Evolutionary conservation across 495 filamentous ascomycete species (phyloP).

Genomic region (Aeminium ludgeri): DNA sequence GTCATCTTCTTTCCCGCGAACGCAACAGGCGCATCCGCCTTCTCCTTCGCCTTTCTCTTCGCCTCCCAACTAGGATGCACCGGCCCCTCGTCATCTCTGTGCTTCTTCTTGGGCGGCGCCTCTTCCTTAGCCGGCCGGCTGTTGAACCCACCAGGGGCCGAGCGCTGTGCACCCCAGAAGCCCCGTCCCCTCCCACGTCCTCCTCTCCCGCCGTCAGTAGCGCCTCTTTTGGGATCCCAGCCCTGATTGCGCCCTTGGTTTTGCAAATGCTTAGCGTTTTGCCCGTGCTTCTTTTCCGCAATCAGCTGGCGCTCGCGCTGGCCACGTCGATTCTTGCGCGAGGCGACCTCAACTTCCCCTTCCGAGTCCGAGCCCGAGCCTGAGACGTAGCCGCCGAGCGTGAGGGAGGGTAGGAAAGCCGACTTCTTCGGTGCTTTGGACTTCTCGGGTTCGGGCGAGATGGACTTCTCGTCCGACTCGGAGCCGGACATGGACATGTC

Average conservation of each 20-base stretch:
- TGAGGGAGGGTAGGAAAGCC: constrained; percentile 72
- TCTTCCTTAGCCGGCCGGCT: neutral
- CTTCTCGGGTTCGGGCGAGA: constrained; percentile 19
- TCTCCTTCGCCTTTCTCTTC: constrained; percentile 68
- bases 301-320: constrained; percentile 72
- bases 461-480: neutral
- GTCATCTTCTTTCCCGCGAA: constrained; percentile 81
- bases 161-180: too few relatives aligned
- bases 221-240: constrained; percentile 36
- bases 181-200: too few relatives aligned
- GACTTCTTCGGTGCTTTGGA: constrained; percentile 31
- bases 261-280: constrained; percentile 54
- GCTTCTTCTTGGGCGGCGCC: constrained; percentile 5
- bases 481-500: constrained; percentile 20
- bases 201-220: constrained; percentile 23
- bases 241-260: constrained; percentile 27
- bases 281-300: constrained; percentile 84
- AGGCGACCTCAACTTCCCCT: constrained; percentile 27
- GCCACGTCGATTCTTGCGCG: constrained; percentile 67
- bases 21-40: constrained; percentile 32
- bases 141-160: too few relatives aligned
- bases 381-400: constrained; percentile 79
- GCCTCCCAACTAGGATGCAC: constrained; percentile 94
- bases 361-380: constrained; percentile 57
- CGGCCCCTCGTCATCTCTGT: constrained; percentile 42